These are phyloP conservation scores for Fragaria vesca DNA, from an alignment of 306 rosid species.

Conservation along the genomic window DNA sequence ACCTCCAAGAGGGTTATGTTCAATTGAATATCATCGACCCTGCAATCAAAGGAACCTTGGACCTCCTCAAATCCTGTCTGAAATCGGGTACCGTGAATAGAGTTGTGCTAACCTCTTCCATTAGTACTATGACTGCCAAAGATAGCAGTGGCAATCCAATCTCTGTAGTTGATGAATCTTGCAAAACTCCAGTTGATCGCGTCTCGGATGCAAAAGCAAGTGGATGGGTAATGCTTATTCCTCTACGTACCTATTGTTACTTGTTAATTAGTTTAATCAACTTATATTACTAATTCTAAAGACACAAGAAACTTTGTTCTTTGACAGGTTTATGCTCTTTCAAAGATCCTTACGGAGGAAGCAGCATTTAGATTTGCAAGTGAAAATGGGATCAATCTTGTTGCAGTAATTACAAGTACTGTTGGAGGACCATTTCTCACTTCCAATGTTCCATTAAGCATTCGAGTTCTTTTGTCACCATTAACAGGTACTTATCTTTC, in stretches of 20 bases:
- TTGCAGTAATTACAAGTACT: constrained; percentile 62
- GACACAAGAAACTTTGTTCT: neutral
- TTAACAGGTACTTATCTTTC: constrained; percentile 44
- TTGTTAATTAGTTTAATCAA: neutral
- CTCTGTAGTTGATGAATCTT: constrained; percentile 62
- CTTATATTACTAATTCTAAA: neutral
- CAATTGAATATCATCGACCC: constrained; percentile 51
- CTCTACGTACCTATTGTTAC: neutral
- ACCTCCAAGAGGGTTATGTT: constrained; percentile 51
- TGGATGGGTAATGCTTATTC: constrained; percentile 63
- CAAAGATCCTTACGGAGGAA: constrained; percentile 67
- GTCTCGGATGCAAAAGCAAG: constrained; percentile 54
- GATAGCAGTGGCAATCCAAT: constrained; percentile 53
- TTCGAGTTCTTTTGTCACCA: constrained; percentile 65
- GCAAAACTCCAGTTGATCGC: constrained; percentile 48
- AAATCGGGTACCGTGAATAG: constrained; percentile 66
- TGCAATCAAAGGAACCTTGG: constrained; percentile 59
- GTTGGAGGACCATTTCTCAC: constrained; percentile 82
- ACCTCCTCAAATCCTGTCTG: constrained; percentile 64
- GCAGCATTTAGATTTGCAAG: constrained; percentile 67
- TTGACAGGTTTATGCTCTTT: constrained; percentile 61
- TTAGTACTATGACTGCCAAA: constrained; percentile 67
- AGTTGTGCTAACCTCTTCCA: constrained; percentile 81
- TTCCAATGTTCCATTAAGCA: constrained; percentile 57
- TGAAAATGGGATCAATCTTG: constrained; percentile 64